Percentiles rank a stretch among this genome's conserved stretches.
These are phyloP conservation scores for Malus hybrid DNA, from an alignment of 331 rosid genomes.

Conservation along the genomic window DNA sequence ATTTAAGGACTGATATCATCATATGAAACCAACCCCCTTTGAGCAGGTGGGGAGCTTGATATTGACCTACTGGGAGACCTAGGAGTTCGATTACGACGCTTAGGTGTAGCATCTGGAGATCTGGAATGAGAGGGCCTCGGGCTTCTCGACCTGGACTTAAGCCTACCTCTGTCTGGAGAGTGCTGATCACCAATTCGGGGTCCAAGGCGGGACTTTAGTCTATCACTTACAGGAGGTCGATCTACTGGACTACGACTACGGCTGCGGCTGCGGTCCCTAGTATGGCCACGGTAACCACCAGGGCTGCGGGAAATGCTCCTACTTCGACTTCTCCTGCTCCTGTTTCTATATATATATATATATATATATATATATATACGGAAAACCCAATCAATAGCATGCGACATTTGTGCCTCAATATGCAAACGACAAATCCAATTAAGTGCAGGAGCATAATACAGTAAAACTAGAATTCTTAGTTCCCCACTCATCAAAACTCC, in stretches of 20 bases:
- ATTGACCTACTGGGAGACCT: constrained; percentile 57
- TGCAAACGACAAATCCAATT: neutral
- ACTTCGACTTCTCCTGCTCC: constrained; percentile 59
- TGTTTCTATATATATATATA: constrained; percentile 33
- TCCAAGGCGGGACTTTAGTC: constrained; percentile 81
- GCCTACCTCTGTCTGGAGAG: constrained; percentile 38
- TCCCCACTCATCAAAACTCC: neutral
- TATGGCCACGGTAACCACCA: constrained; percentile 42
- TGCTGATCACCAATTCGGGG: constrained; percentile 32
- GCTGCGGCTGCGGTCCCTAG: constrained; percentile 43
- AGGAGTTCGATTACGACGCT: constrained; percentile 28
- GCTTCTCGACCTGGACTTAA: constrained; percentile 37
- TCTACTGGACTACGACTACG: constrained; percentile 51
- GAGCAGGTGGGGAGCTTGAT: constrained; percentile 70
- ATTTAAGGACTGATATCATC: constrained; percentile 59
- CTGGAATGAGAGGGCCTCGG: constrained; percentile 36
- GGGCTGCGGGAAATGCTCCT: constrained; percentile 77
- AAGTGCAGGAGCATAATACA: neutral
- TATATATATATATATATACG: constrained; percentile 7
- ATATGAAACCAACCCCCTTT: constrained; percentile 81
- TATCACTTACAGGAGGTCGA: constrained; percentile 61
- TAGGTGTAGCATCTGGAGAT: constrained; percentile 53
- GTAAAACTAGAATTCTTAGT: neutral
- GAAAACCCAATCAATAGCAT: neutral
- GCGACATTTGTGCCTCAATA: neutral